These are phyloP conservation scores for Physcia stellaris DNA, from an alignment of 495 filamentous ascomycete species.

Conservation along the genomic window DNA sequence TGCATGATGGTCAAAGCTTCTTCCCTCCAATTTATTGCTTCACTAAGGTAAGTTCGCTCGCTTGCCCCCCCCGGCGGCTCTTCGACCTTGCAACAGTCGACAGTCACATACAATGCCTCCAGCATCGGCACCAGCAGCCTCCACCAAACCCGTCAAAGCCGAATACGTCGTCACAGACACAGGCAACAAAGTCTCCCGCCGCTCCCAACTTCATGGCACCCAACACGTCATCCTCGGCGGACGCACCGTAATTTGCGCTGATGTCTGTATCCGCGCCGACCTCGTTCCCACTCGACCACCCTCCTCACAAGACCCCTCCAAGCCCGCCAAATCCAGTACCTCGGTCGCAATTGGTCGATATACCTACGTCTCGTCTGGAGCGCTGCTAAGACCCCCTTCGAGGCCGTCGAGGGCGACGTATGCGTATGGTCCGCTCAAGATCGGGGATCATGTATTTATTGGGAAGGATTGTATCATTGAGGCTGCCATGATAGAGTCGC, in stretches of 20 bases:
- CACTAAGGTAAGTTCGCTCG: too few relatives aligned
- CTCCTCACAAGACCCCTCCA: constrained; percentile 19
- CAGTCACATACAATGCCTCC: too few relatives aligned
- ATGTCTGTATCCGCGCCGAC: constrained; percentile 86
- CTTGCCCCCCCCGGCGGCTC: too few relatives aligned
- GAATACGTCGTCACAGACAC: constrained; percentile 54
- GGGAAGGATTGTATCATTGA: constrained; percentile 60
- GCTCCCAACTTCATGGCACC: constrained; percentile 77
- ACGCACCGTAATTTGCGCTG: constrained; percentile 84
- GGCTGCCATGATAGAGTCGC: constrained; percentile 62
- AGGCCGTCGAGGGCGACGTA: not conserved
- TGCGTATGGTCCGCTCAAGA: constrained; percentile 65
- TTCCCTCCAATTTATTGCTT: too few relatives aligned
- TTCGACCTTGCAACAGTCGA: too few relatives aligned
- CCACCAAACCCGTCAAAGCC: too few relatives aligned
- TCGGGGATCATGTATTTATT: constrained; percentile 86
- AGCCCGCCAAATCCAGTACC: constrained; percentile 18
- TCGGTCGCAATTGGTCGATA: constrained; percentile 72
- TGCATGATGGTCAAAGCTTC: too few relatives aligned
- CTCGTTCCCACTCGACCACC: constrained; percentile 46
- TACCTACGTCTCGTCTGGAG: constrained; percentile 64
- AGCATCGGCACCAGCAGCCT: too few relatives aligned
- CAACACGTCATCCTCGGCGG: constrained; percentile 96
- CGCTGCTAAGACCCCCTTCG: constrained; percentile 62
- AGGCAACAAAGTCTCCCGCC: constrained; percentile 94